phyloP scores from a whole-genome alignment of 2,329 filamentous ascomycete genomes.

The Fusarium tupiense region DNA sequence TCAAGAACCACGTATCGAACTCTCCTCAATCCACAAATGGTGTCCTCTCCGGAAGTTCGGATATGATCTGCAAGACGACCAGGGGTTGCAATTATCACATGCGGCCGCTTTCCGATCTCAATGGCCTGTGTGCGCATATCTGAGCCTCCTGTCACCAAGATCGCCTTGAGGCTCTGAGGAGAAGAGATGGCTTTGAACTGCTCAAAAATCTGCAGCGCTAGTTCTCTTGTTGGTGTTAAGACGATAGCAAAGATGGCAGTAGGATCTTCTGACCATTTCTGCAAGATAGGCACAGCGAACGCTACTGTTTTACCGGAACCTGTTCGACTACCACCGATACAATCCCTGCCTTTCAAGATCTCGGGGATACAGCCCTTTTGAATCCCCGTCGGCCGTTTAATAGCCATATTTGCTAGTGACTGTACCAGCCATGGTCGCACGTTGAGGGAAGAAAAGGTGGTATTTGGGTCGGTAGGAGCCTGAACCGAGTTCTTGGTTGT shows the following conservation, averaged over 20 bases:
- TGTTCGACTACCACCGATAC: slow-evolving; percentile 92
- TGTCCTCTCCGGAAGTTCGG: slow-evolving; percentile 89
- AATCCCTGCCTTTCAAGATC: slow-evolving; percentile 90
- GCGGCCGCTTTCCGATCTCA: slow-evolving; percentile 81
- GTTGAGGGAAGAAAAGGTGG: slow-evolving; percentile 76
- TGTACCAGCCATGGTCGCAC: slow-evolving; percentile 89
- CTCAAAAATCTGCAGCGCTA: slow-evolving; percentile 95
- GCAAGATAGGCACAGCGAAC: slow-evolving; percentile 92
- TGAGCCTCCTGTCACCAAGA: slow-evolving; percentile 90
- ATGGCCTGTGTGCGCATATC: slow-evolving; percentile 95
- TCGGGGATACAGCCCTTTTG: slow-evolving; percentile 93
- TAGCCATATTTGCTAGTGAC: slow-evolving; percentile 80
- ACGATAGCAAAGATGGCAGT: slow-evolving; percentile 90
- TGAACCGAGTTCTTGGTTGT: slow-evolving; percentile 51
- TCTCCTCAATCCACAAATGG: slow-evolving; percentile 80
- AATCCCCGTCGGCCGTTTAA: slow-evolving; percentile 89
- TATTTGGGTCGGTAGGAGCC: slow-evolving; percentile 65
- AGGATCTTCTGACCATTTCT: slow-evolving; percentile 92
- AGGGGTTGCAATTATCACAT: slow-evolving; percentile 94
- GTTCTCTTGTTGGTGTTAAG: slow-evolving; percentile 88
- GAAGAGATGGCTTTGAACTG: slow-evolving; percentile 94
- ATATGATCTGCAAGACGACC: slow-evolving; percentile 95
- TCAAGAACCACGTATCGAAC: slow-evolving; percentile 91
- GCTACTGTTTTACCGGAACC: slow-evolving; percentile 98
- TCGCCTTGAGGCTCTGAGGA: slow-evolving; percentile 84